Conservation (phyloP, 306 rosid species). For the Cicer bijugum region DNA sequence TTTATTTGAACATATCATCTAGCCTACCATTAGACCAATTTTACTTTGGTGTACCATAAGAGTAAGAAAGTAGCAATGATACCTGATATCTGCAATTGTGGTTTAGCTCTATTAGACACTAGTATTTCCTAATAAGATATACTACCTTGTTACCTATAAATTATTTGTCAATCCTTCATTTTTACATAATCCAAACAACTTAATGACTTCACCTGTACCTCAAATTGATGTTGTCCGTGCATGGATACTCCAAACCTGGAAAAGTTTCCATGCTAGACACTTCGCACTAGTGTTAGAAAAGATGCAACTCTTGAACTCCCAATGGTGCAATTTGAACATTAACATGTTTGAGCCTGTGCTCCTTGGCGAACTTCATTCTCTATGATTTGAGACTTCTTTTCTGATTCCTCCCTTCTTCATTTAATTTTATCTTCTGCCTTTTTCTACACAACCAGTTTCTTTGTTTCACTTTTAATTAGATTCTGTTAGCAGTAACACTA, state of each 20-base stretch:
- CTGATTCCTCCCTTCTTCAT: not conserved
- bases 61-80: slow-evolving; percentile 9
- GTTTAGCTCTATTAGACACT: not conserved
- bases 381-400: slow-evolving; percentile 13
- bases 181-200: slow-evolving; percentile 31
- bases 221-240: slow-evolving; percentile 17
- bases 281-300: not conserved
- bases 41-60: too few relatives aligned
- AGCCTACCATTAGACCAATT: too few relatives aligned
- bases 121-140: slow-evolving; percentile 10
- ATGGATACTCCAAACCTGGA: not conserved
- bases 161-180: slow-evolving; percentile 29
- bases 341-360: slow-evolving; percentile 14
- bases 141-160: not conserved
- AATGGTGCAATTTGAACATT: slow-evolving; percentile 9
- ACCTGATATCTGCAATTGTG: not conserved
- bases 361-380: slow-evolving; percentile 21
- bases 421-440: not conserved
- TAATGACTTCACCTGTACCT: slow-evolving; percentile 1
- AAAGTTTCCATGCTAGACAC: slow-evolving; percentile 9
- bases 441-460: not conserved
- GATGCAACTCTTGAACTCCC: not conserved
- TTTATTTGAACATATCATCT: too few relatives aligned
- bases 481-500: not conserved
- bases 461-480: not conserved